Evolutionary conservation across 2,329 filamentous ascomycete genomes (phyloP).

Genomic region (Nakataea oryzae): DNA sequence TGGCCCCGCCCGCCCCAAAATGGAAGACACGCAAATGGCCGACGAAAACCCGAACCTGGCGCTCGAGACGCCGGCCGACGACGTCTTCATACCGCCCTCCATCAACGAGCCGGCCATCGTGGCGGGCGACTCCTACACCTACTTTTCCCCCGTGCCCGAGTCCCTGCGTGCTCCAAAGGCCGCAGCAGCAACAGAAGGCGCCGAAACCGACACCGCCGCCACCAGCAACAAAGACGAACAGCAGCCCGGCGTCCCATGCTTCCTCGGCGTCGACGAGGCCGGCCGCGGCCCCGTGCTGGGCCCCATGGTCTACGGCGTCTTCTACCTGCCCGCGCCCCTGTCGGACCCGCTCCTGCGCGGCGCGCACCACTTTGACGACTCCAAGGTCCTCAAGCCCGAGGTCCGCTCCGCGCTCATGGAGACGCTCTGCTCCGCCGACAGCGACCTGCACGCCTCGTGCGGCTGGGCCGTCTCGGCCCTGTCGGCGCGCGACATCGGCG

Average conservation of each 20-base stretch:
- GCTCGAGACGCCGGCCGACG: slow-evolving; percentile 19
- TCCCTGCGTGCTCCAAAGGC: slow-evolving; percentile 36
- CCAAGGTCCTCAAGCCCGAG: slow-evolving; percentile 77
- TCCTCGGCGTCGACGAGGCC: slow-evolving; percentile 86
- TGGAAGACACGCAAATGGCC: slow-evolving; percentile 28
- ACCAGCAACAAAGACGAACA: slow-evolving; percentile 10
- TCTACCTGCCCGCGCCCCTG: slow-evolving; percentile 63
- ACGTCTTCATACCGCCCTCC: slow-evolving; percentile 57
- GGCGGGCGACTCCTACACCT: slow-evolving; percentile 56
- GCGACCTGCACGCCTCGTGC: slow-evolving; percentile 41
- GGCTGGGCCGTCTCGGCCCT: slow-evolving; percentile 79
- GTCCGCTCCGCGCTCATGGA: slow-evolving; percentile 63
- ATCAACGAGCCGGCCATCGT: slow-evolving; percentile 47
- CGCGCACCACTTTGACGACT: slow-evolving; percentile 86
- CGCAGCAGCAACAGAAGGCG: slow-evolving; percentile 7
- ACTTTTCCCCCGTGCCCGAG: slow-evolving; percentile 60
- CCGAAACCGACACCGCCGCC: slow-evolving; percentile 7
- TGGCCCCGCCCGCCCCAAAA: too few relatives aligned
- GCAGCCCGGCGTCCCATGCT: slow-evolving; percentile 48
- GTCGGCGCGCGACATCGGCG: slow-evolving; percentile 72
- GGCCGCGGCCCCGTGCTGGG: slow-evolving; percentile 89
- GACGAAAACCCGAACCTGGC: slow-evolving; percentile 18
- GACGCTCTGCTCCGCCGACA: slow-evolving; percentile 50
- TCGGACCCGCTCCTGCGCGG: slow-evolving; percentile 65
- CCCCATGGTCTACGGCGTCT: slow-evolving; percentile 62